Base-by-base conservation (phyloP, 176 grass and related monocot genomes). In the Phoenix dactylifera region DNA sequence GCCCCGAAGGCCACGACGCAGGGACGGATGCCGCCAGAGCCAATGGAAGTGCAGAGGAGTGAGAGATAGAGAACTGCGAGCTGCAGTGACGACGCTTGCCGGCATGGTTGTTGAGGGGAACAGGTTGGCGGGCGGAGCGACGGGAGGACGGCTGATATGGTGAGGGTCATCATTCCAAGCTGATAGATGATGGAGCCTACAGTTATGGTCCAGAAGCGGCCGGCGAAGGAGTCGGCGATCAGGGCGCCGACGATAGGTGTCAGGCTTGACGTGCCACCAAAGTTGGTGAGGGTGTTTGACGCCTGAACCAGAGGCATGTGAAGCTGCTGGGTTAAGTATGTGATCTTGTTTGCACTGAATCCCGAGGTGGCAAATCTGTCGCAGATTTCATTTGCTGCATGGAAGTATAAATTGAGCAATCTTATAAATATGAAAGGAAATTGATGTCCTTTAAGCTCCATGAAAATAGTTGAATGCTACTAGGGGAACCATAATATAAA, bases 121-220 rank as follows among this genome's bases (percentile, higher is more conserved):
- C 77, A 77, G 48, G 64, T 65, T 7, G 63, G 71, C 6, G 89
- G 85, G 35, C 71, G 89, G 66, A 95, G 72, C 15, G 78, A 64
- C 18, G 89, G 81, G 59, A 85, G 62, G 25, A 60, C 22, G 1
- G 80, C 83, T 0, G 88, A 92, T 17, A 92, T 61, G 54, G 88
- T 92, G 48, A 92, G 88, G 64, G 65, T 72, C 30, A 92, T 54
- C 88, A 92, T 92, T 79, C 88, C 88, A 15, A 92, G 57, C 79
- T 92, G 79, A 79, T 92, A 92, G 57, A 92, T n/a, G 55, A 92
- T 4, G 51, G 88, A 83, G 62, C 88, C 88, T 15, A 73, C 67
- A 1, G 82, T 76, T 60, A 86, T 89, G 15, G 77, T 87, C 83
- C 86, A 84, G 81, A 84, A 95, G 49, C 90, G 83, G 63, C 90